Base-by-base conservation (phyloP, 1,139 yeast species). In the Debaryomyces singareniensis region DNA sequence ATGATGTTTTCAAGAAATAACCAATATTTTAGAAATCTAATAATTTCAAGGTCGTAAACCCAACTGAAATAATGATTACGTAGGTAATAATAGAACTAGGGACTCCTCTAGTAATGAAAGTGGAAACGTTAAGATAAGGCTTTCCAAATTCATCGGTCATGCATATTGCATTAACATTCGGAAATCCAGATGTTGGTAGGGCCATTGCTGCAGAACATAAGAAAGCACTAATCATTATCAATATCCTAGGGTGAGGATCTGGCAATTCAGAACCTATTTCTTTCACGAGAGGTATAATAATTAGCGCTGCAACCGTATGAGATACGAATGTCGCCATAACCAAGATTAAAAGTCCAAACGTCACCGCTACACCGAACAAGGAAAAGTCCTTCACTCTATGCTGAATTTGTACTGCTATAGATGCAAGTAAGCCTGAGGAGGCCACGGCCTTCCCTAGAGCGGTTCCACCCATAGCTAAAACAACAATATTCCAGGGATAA, bases 121-220 rank as follows among this genome's bases (percentile, higher is more conserved):
- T 74, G 26, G 68, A 61, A 20, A 78, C 82, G n/a, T 71, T 68
- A 45, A 80, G 61, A 42, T 78, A 80, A 27, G 83, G 73, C 30
- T 71, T 71, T 14, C 86, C 86, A 35, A 78, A 67, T 35, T 77
- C 80, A 46, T 80, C 86, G 3, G 80, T 70, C 80, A 77, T 77
- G 32, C 84, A 78, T 40, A 78, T 78, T 2, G 87, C 87, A n/a
- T 85, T 79, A 18, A 78, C 83, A 45, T 79, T 80, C 14, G 89
- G 89, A 61, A 79, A 80, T 1, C 89, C 89, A 1, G 82, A 73
- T 2, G 84, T 77, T 3, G 87, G 85, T 35, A 80, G 61, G 16
- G 84, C 87, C 86, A 80, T 79, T 38, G 87, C 89, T 33, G 81
- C 76, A 5, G 85, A 77, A 23, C 86, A 75, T 38, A 80, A 60